Evolutionary conservation across 768 basidiomycete genomes (phyloP).

Genomic region (Calocera cornea): DNA sequence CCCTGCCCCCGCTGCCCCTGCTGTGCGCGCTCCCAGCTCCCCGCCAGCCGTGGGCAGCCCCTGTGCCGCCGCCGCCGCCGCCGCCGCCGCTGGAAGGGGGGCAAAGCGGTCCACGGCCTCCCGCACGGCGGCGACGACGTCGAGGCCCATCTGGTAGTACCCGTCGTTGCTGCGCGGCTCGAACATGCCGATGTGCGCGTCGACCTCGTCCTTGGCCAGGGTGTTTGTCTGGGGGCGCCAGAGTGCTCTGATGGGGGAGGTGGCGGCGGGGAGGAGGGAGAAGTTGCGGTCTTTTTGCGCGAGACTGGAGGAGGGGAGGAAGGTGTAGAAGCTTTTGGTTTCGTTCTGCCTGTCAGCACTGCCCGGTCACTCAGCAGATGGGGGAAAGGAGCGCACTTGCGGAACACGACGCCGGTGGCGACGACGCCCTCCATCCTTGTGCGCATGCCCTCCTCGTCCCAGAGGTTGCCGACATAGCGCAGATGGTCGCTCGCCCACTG

Average conservation of each 20-base stretch:
- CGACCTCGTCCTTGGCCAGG: conserved; percentile 57
- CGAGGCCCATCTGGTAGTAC: conserved; percentile 73
- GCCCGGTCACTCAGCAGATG: conserved; percentile 3
- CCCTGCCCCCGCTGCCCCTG: neutral
- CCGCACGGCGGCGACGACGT: conserved; percentile 34
- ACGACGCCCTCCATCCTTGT: conserved; percentile 49
- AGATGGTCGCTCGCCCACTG: conserved; percentile 75
- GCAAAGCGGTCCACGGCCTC: conserved; percentile 19
- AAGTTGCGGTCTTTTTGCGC: conserved; percentile 55
- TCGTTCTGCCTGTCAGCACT: neutral
- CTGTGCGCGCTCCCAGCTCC: neutral
- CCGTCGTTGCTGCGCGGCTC: conserved; percentile 68
- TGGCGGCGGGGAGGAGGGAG: conserved; percentile 50
- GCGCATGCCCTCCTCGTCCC: conserved; percentile 57
- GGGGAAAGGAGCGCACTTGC: conserved; percentile 34
- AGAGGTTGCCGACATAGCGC: conserved; percentile 74
- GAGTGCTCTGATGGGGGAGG: conserved; percentile 33
- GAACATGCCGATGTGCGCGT: conserved; percentile 87
- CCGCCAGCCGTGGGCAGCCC: neutral
- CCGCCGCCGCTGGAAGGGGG: too few species aligned
- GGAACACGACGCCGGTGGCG: conserved; percentile 52
- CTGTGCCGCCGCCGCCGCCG: neutral
- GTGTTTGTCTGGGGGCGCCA: conserved; percentile 57
- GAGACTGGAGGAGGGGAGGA: conserved; percentile 55
- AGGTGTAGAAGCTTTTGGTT: conserved; percentile 70